Evolutionary conservation across 192 early-diverging fungal genomes (phyloP), one percentile per base, ranked within the genome.

Genomic region (Umbelopsis isabellina): DNA sequence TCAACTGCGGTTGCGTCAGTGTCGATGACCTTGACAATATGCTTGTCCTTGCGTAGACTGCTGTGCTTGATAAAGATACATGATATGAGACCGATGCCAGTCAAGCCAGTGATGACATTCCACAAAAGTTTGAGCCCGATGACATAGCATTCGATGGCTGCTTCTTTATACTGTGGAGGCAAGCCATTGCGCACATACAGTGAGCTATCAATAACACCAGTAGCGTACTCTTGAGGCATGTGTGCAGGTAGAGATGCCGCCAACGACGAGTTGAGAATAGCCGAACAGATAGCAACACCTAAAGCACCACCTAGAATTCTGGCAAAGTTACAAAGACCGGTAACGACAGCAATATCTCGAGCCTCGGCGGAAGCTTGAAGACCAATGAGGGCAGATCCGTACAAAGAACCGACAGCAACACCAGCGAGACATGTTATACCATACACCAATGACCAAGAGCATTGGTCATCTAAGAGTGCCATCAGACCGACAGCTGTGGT

Each of bases 401-500:
- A 80, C 8, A 80, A 27, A n/a, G 22, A 70, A 15, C 79, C 79
- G 12, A 80, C 21, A 18, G 74, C 79, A 45, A 65, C 33, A 20
- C 74, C 79, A 22, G 67, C 66, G 49, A 80, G 52, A 45, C 69
- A 46, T 41, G 67, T 73, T 21, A 73, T 51, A 64, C 72, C 74
- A 68, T 73, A 75, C 3, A 73, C 61, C 37, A 51, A 12, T 48
- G 71, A 73, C 18, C 69, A 76, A 20, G 46, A 21, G 9, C 72
- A 68, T 12, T 68, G 30, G 20, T 35, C 78, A 73, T 87, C 80
- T 23, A 94, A 76, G 16, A 88, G 77, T 25, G 87, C 83, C 18
- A 91, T 76, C 33, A 98, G 85, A 27, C 84, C 88, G 51, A 77
- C 70, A 15, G 90, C 93, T 37, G 90, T 41, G 5, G 83, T 80